These are phyloP conservation scores for Gaeumannomyces sp. DNA, from an alignment of 2,329 filamentous ascomycete species.

Conservation along the genomic window DNA sequence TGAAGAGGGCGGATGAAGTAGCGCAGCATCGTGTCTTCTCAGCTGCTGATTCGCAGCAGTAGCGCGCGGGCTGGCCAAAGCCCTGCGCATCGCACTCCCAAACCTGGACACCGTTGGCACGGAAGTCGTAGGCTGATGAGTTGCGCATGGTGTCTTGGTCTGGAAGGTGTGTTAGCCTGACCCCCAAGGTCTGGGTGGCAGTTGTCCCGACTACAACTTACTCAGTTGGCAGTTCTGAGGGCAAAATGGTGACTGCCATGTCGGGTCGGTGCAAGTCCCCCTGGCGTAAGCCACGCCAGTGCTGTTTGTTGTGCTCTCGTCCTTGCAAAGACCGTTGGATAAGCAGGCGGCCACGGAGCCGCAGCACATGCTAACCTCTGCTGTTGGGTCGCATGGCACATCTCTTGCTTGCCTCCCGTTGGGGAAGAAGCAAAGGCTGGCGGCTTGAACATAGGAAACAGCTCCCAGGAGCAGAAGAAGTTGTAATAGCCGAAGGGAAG, in stretches of 20 bases:
- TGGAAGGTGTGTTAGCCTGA: constrained; percentile 7
- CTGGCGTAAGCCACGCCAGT: constrained; percentile 13
- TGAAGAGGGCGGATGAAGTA: constrained; percentile 13
- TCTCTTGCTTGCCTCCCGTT: constrained; percentile 19
- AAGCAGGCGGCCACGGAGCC: constrained; percentile 11
- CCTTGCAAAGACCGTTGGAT: constrained; percentile 14
- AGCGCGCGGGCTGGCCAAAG: constrained; percentile 12
- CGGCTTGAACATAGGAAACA: constrained; percentile 2
- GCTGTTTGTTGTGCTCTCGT: constrained; percentile 10
- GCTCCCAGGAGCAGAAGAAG: constrained; percentile 7
- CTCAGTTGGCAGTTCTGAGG: constrained; percentile 34
- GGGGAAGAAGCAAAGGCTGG: constrained; percentile 14
- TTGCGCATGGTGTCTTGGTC: constrained; percentile 12
- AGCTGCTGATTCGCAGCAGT: constrained; percentile 15
- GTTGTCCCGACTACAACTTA: not conserved
- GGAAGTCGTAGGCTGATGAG: constrained; percentile 13
- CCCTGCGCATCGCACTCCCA: constrained; percentile 15
- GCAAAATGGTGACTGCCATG: constrained; percentile 28
- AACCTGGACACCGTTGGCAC: constrained; percentile 14
- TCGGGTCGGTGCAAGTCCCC: constrained; percentile 14
- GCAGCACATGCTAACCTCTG: constrained; percentile 17
- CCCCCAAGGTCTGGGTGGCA: not conserved
- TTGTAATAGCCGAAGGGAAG: constrained; percentile 1
- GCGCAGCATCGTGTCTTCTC: constrained; percentile 15
- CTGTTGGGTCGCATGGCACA: constrained; percentile 14